These are phyloP conservation scores for Dictyostelium purpureum DNA, from an alignment of 78 protist species.

Conservation along the genomic window DNA sequence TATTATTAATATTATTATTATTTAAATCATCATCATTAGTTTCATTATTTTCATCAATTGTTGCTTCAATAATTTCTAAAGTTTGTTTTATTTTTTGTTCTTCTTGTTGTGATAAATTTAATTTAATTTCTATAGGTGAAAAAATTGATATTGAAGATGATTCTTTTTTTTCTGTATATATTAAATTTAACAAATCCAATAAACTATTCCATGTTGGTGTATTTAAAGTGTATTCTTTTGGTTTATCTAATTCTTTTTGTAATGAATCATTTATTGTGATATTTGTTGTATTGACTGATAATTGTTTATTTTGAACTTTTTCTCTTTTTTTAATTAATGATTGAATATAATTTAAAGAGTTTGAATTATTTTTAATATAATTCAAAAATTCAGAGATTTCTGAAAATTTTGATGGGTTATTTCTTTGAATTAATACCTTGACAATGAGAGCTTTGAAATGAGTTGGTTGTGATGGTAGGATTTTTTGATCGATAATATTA, in stretches of 20 bases:
- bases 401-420: background rate
- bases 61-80: background rate
- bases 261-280: background rate
- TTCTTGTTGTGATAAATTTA: background rate
- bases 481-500: background rate
- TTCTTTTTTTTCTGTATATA: background rate
- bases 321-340: constrained; percentile 13
- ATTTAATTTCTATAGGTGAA: constrained; percentile 7
- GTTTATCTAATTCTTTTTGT: background rate
- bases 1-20: too few relatives aligned
- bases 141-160: background rate
- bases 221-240: background rate
- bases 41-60: background rate
- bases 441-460: background rate
- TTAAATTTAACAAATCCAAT: background rate
- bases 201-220: background rate
- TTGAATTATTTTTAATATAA: background rate
- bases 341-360: background rate
- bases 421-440: background rate
- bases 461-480: background rate
- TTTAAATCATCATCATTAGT: too few relatives aligned
- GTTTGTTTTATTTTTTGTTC: background rate
- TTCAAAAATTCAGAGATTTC: background rate
- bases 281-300: background rate
- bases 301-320: background rate